Evolutionary conservation across 2,329 filamentous ascomycete genomes (phyloP).

Genomic region (Trichoderma polysporum): DNA sequence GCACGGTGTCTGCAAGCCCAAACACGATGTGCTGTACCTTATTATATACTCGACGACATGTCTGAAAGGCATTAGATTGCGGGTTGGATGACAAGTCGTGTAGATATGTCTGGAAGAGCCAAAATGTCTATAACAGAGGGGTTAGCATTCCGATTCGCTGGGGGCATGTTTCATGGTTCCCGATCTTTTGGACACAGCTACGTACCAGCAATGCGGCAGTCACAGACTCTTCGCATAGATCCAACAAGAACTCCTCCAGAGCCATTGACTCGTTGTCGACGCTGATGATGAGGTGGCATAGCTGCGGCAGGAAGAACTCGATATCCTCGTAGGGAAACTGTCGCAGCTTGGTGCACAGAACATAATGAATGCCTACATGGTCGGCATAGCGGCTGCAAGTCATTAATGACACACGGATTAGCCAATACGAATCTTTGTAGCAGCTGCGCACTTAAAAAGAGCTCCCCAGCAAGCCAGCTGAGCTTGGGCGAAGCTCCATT

Average conservation of each 20-base stretch:
- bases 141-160: slow-evolving; percentile 1
- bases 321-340: slow-evolving; percentile 89
- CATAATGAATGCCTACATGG: slow-evolving; percentile 87
- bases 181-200: slow-evolving; percentile 23
- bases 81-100: slow-evolving; percentile 76
- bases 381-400: slow-evolving; percentile 73
- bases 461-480: background rate
- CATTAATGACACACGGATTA: slow-evolving; percentile 5
- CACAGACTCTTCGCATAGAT: slow-evolving; percentile 83
- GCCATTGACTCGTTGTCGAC: slow-evolving; percentile 91
- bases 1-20: slow-evolving; percentile 66
- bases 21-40: slow-evolving; percentile 88
- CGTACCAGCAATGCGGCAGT: slow-evolving; percentile 78
- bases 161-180: background rate
- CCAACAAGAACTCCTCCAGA: slow-evolving; percentile 81
- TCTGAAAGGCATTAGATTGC: slow-evolving; percentile 75
- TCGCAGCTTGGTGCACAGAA: slow-evolving; percentile 83
- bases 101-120: slow-evolving; percentile 86
- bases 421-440: slow-evolving; percentile 26
- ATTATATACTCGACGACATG: slow-evolving; percentile 80
- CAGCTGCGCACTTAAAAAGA: background rate
- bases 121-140: slow-evolving; percentile 70
- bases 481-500: background rate
- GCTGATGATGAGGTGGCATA: slow-evolving; percentile 85
- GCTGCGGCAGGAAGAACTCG: slow-evolving; percentile 85